A percentile compares a stretch with the other conserved stretches of the same genome.
Evolutionary conservation across 371 early-diverging fungal species (phyloP).

Genomic region (Circinella minor): DNA sequence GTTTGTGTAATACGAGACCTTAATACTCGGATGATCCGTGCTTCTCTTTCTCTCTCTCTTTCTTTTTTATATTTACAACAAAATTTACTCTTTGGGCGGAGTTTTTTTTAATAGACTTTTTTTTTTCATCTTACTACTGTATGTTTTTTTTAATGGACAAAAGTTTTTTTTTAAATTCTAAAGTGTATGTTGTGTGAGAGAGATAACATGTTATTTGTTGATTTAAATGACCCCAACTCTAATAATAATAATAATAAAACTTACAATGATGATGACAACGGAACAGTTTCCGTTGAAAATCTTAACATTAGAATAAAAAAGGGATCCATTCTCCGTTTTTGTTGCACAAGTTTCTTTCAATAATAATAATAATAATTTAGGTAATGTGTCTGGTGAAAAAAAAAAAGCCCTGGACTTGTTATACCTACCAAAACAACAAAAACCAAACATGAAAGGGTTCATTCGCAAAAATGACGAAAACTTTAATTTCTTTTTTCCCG

Average conservation of each 20-base stretch:
- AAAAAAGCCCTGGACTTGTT: conserved; percentile 1
- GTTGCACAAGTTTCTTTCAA: not conserved
- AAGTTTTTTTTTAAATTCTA: too few species aligned
- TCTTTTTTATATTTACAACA: too few species aligned
- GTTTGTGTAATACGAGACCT: not conserved
- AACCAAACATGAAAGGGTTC: conserved; percentile 8
- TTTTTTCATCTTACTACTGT: too few species aligned
- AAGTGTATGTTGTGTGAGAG: too few species aligned
- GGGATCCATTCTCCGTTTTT: not conserved
- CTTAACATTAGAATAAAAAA: not conserved
- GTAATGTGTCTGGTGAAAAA: conserved; percentile 10
- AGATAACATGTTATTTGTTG: not conserved
- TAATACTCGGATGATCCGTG: conserved; percentile 9
- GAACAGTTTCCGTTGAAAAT: conserved; percentile 6
- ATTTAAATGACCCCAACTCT: too few species aligned
- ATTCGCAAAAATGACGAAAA: not conserved
- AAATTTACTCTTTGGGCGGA: too few species aligned
- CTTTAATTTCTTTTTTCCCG: not conserved
- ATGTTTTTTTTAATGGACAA: too few species aligned
- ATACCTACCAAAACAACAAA: not conserved
- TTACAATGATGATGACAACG: conserved; percentile 7
- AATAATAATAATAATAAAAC: too few species aligned
- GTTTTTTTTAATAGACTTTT: too few species aligned
- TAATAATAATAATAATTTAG: too few species aligned
- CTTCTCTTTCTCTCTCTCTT: not conserved